A percentile compares a stretch with the other conserved stretches of the same genome.
Evolutionary conservation across 2,329 filamentous ascomycete genomes (phyloP).

Genomic region (Microdochium nivale): DNA sequence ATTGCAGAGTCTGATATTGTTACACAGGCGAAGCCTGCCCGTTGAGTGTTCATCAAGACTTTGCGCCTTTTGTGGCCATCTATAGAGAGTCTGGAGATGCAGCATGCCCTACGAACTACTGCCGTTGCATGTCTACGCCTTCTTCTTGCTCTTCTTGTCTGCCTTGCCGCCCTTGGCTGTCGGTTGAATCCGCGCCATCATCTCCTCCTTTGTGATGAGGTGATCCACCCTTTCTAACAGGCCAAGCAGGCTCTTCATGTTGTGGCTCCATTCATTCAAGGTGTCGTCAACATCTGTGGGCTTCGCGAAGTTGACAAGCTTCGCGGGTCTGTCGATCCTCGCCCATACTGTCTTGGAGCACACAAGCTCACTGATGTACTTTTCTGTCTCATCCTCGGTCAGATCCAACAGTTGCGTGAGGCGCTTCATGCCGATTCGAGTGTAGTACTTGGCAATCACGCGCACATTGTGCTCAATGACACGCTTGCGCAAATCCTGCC

Average conservation of each 20-base stretch:
- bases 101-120: slow-evolving; percentile 4
- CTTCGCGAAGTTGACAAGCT: slow-evolving; percentile 90
- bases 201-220: slow-evolving; percentile 98
- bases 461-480: slow-evolving; percentile 99
- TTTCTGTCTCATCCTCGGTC: slow-evolving; percentile 92
- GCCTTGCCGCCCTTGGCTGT: slow-evolving; percentile 32
- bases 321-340: slow-evolving; percentile 90
- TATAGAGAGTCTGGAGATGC: neutral
- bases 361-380: slow-evolving; percentile 95
- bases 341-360: slow-evolving; percentile 97
- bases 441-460: slow-evolving; percentile 98
- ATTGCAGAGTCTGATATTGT: no score
- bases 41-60: no score
- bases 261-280: slow-evolving; percentile 96
- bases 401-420: slow-evolving; percentile 87
- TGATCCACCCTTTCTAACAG: slow-evolving; percentile 89
- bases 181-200: slow-evolving; percentile 97
- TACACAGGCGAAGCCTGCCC: no score
- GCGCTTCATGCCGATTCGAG: slow-evolving; percentile 85
- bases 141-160: slow-evolving; percentile 25
- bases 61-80: no score
- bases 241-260: slow-evolving; percentile 89
- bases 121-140: slow-evolving; percentile 12
- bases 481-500: slow-evolving; percentile 92
- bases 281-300: slow-evolving; percentile 92